Base-by-base conservation (phyloP, 257 asterid species). In the Primulina eburnea region DNA sequence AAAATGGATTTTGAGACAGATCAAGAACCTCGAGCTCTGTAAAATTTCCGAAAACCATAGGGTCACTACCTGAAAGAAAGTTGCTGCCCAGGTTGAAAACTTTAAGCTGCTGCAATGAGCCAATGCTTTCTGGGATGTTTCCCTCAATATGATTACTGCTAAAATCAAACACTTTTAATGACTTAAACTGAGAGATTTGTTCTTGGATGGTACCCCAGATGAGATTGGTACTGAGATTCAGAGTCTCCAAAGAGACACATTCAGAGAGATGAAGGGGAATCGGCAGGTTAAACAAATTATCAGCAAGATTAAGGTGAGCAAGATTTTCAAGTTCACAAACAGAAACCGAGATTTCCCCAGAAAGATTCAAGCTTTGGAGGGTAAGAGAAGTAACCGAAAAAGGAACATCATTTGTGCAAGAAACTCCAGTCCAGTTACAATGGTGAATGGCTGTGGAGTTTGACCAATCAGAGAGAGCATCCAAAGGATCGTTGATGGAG, bases 141-240 rank as follows among this genome's bases (percentile, higher is more conserved):
- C 95, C 96, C 75, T 89, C 90, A 62, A 91, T 64, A 43, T 86
- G 97, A 62, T 91, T 91, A 71, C 73, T 86, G 86, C 96, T 81
- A 0, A 91, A 75, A 74, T 91, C 96, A 74, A 91, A 82, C 60
- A 84, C 70, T 58, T 74, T 79, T 73, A 91, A 55, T 11, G 84
- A 75, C 72, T 72, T 75, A 73, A 91, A 86, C 83, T 68, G 82
- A 64, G 90, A 86, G 67, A 91, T 82, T 62, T 89, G 92, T 7
- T 82, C 92, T n/a, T 92, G 96, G 64, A 91, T 84, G 75, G 88
- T 81, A 26, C 97, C 97, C 96, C 95, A 84, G 43, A 91, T 83
- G 79, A 91, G 96, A 65, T 91, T 91, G 67, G 81, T 80, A 40
- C 92, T 89, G 70, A 91, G 76, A 74, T 91, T 87, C 62, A 91